These are phyloP conservation scores for Roridomyces roridus DNA, from an alignment of 768 basidiomycete genomes.

Conservation along the genomic window DNA sequence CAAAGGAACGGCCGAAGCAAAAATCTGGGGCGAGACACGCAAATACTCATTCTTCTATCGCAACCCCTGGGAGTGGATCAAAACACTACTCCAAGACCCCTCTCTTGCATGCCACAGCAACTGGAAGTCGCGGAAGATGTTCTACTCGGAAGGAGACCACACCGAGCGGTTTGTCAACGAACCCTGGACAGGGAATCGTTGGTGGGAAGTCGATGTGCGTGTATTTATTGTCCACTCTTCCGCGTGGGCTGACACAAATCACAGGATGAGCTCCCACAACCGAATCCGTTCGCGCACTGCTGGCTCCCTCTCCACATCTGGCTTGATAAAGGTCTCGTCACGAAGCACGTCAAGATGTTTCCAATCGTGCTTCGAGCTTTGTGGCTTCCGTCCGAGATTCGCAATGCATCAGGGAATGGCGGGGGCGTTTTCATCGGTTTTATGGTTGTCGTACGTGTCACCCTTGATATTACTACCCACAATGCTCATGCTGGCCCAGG, in stretches of 20 bases:
- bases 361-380: slow-evolving; percentile 33
- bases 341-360: slow-evolving; percentile 30
- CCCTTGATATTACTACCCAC: background rate
- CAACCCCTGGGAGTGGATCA: slow-evolving; percentile 37
- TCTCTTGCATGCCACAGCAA: too few species aligned
- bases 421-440: slow-evolving; percentile 36
- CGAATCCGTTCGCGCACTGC: slow-evolving; percentile 21
- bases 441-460: slow-evolving; percentile 30
- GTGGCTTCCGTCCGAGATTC: slow-evolving; percentile 32
- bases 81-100: slow-evolving; percentile 25
- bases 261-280: slow-evolving; percentile 26
- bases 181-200: slow-evolving; percentile 34
- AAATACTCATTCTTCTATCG: slow-evolving; percentile 32
- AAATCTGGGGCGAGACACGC: slow-evolving; percentile 19
- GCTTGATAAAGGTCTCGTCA: slow-evolving; percentile 38
- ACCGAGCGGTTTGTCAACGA: slow-evolving; percentile 33
- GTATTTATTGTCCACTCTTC: slow-evolving; percentile 10
- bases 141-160: slow-evolving; percentile 21
- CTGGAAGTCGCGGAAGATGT: slow-evolving; percentile 16
- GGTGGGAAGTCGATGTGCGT: too few species aligned
- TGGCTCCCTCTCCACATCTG: slow-evolving; percentile 36
- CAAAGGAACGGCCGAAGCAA: too few species aligned
- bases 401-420: slow-evolving; percentile 40
- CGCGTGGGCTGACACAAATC: too few species aligned
- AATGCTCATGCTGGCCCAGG: slow-evolving; percentile 22